These are phyloP conservation scores for Phytophthora constricta DNA, from an alignment of 352 stramenopile genomes.

Conservation along the genomic window DNA sequence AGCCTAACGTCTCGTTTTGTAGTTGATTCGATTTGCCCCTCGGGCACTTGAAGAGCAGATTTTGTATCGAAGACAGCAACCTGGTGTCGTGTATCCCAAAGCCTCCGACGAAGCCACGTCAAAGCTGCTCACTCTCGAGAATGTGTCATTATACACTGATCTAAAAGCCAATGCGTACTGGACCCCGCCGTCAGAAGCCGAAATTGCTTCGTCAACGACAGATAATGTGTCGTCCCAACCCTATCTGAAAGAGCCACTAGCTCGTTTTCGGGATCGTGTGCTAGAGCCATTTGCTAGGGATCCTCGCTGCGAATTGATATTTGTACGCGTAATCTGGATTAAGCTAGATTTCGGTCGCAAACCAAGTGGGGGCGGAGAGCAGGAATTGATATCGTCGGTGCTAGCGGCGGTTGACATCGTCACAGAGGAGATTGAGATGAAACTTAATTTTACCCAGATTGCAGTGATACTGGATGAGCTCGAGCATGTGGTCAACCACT, in stretches of 20 bases:
- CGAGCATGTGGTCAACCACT: conserved; percentile 44
- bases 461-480: conserved; percentile 52
- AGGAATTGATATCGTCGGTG: not conserved
- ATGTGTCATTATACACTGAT: conserved; percentile 69
- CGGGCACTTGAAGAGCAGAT: conserved; percentile 66
- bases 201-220: not conserved
- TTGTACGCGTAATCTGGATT: conserved; percentile 60
- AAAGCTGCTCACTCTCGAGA: conserved; percentile 71
- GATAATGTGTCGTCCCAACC: conserved; percentile 6
- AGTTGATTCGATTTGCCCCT: conserved; percentile 64
- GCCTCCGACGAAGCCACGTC: conserved; percentile 35
- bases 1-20: conserved; percentile 1
- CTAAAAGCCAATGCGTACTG: conserved; percentile 48
- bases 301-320: conserved; percentile 50
- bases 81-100: conserved; percentile 54
- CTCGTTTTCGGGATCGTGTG: conserved; percentile 47
- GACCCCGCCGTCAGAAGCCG: conserved; percentile 1
- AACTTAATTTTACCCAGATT: conserved; percentile 67
- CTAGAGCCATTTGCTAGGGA: conserved; percentile 39
- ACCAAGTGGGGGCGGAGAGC: not conserved
- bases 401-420: conserved; percentile 61
- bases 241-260: conserved; percentile 21
- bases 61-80: conserved; percentile 60
- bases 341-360: conserved; percentile 60
- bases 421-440: conserved; percentile 62